Evolutionary conservation across 73 alveolate genomes (phyloP), one percentile per base, ranked within the genome.

Genomic region (Paramecium octaurelia): DNA sequence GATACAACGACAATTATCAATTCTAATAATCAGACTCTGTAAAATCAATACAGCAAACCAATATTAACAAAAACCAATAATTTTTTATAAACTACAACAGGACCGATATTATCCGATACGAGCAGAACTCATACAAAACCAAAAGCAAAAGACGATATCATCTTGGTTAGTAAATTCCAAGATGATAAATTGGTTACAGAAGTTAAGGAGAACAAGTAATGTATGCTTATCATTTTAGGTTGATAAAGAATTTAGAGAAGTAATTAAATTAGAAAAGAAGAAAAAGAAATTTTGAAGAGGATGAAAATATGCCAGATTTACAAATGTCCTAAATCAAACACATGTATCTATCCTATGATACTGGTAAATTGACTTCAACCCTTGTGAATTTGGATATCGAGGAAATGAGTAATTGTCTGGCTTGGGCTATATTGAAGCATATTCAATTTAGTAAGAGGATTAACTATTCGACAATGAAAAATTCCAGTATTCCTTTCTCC

Each of bases 401-500:
- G 93, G 96, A 93, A 58, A 90, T 93, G 93, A 70, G 96, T 83
- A 54, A 77, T 42, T 92, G 96, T 23, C 36, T 93, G 35, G 95
- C 96, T 11, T 89, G 92, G 83, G 95, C 95, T 8, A 50, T 93
- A 20, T 38, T 42, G 4, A 92, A 92, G 31, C 95, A 93, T 59
- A 83, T 93, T 5, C 46, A 83, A 31, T 92, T 71, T 93, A 40
- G 84, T 14, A 58, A 89, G 24, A 83, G 75, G 34, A 35, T 20
- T 6, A 83, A 89, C 24, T 23, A n/a, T 12, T 80, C 91, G 9
- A n/a, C 48, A 23, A 42, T 80, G 75, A 80, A 80, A 35, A 80
- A 80, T 80, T 80, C 91, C 4, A 80, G 76, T 14, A 80, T 80
- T 4, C 91, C 91, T 31, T 46, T 80, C 10, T 44, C 57, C 3